Evolutionary conservation across 768 basidiomycete species (phyloP), one percentile per base, ranked within the genome.

Genomic region (Lentinula detonsa): DNA sequence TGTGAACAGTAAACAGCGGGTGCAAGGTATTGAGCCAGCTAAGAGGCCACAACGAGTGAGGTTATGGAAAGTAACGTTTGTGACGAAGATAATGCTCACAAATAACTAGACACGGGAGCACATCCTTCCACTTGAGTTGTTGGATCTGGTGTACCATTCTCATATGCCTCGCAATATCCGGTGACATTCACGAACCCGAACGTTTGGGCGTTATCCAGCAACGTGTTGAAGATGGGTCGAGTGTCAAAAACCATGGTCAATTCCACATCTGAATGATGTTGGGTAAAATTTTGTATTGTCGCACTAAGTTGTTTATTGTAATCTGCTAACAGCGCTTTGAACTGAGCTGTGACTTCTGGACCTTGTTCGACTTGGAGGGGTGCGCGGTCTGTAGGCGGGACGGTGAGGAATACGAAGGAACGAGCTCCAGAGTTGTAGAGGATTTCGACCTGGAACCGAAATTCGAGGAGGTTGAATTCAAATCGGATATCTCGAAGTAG

Each of bases 11-110:
- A 65, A 85, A 87, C 18, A 86, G 65, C 31, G 85, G 85, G 67
- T 86, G 85, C 43, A 87, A 71, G 2, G 75, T 68, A 67, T 87
- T 86, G 51, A 86, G 66, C 85, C 85, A 86, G 72, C 84, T 86
- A 61, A 15, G 45, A 18, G 1, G 8, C 42, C 13, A 37, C 13
- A 50, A 49, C 35, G 28, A 48, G 48, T 18, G 34, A 54, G 15
- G 46, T 40, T n/a, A 4, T 7, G 5, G 3, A 16, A 31, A 13
- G 3, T 6, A 33, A n/a, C 42, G 13, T 18, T 28, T 52, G 5
- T 34, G 28, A 28, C 35, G 15, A 59, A 39, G 39, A 16, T 35
- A 16, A 5, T 13, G 75, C 83, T 74, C 67, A 85, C 85, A 87
- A 87, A 68, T 86, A 87, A 51, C 75, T 85, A 18, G 82, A 84